Percentiles rank a stretch among this genome's conserved stretches.
These are phyloP conservation scores for Porphyrellus sp. DNA, from an alignment of 1,284 basidiomycete species.

Conservation along the genomic window DNA sequence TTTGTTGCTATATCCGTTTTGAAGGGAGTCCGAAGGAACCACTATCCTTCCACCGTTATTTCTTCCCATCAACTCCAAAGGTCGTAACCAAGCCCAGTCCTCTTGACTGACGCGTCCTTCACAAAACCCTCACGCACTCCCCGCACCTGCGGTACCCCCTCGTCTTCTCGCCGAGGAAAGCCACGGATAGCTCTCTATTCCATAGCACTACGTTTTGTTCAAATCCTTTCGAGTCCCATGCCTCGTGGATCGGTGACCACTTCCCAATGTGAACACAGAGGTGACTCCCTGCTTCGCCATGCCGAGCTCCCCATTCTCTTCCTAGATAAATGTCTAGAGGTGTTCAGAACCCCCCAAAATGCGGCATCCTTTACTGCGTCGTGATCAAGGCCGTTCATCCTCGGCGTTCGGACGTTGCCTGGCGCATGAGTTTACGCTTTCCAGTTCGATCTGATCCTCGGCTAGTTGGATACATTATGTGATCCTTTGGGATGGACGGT, in stretches of 20 bases:
- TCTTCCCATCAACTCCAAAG: conserved; percentile 23
- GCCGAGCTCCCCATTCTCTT: conserved; percentile 20
- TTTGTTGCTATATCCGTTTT: conserved; percentile 23
- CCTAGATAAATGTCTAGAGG: conserved; percentile 22
- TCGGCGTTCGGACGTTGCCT: conserved; percentile 17
- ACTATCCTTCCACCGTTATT: conserved; percentile 22
- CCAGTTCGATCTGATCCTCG: conserved; percentile 20
- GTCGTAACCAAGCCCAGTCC: conserved; percentile 28
- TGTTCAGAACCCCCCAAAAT: conserved; percentile 24
- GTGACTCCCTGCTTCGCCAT: conserved; percentile 12
- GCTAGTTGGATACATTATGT: conserved; percentile 16
- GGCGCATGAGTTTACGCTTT: conserved; percentile 17
- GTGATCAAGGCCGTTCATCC: conserved; percentile 17
- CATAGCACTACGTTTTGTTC: too few species aligned
- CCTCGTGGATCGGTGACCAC: conserved; percentile 22
- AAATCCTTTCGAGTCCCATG: conserved; percentile 18
- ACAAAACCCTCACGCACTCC: conserved; percentile 27
- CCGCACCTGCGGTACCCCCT: conserved; percentile 20
- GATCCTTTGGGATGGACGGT: conserved; percentile 23
- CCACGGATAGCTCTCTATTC: too few species aligned
- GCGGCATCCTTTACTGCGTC: conserved; percentile 21
- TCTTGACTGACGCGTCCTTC: conserved; percentile 26
- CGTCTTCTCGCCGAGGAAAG: too few species aligned
- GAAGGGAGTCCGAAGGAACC: conserved; percentile 30
- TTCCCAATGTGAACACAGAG: conserved; percentile 20